Evolutionary conservation across 129 eudicot genomes (phyloP).

Genomic region (Mikania micrantha): DNA sequence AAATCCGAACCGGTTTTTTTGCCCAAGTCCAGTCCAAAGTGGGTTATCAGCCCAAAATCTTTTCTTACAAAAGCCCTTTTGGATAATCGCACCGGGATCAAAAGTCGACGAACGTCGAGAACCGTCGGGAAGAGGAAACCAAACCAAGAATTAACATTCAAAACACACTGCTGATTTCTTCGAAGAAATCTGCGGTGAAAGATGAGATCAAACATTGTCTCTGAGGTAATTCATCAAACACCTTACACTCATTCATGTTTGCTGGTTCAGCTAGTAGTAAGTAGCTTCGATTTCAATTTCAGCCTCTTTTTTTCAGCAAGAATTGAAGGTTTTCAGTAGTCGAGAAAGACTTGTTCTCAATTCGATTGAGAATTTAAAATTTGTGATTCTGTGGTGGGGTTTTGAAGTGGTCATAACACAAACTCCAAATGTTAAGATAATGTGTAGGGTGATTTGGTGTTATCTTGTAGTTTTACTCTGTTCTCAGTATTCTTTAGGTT

Average conservation of each 20-base stretch:
- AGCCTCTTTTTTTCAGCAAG: neutral
- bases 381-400: constrained; percentile 17
- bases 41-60: constrained; percentile 9
- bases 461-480: neutral
- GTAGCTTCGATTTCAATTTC: neutral
- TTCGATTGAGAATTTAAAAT: neutral
- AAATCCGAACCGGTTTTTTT: too few relatives aligned
- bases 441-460: constrained; percentile 13
- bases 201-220: constrained; percentile 83
- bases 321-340: neutral
- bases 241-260: constrained; percentile 1
- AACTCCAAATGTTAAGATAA: constrained; percentile 12
- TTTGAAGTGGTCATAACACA: constrained; percentile 8
- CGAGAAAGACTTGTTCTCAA: neutral
- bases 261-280: neutral
- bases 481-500: neutral
- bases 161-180: constrained; percentile 12
- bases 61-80: neutral
- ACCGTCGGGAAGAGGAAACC: constrained; percentile 19
- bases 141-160: constrained; percentile 12
- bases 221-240: constrained; percentile 47
- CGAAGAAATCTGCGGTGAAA: constrained; percentile 13
- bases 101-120: constrained; percentile 19
- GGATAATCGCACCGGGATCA: constrained; percentile 10
- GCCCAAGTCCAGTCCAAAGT: too few relatives aligned